Evolutionary conservation across 345 rosid species (phyloP).

Genomic region (Citrus maxima): DNA sequence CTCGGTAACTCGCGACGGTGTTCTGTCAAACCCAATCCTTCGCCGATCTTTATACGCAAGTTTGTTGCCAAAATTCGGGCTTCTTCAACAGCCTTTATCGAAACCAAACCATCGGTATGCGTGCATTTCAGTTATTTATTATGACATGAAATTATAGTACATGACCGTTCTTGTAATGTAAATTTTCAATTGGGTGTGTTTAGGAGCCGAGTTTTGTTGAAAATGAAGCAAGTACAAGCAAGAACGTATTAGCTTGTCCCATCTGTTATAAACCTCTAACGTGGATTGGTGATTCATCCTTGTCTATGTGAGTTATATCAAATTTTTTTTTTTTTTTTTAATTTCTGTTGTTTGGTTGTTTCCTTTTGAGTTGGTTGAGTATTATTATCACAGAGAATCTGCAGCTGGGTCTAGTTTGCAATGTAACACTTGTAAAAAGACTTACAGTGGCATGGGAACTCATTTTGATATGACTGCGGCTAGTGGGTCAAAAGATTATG

Average conservation of each 20-base stretch:
- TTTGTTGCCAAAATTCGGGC: slow-evolving; percentile 36
- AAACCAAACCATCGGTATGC: slow-evolving; percentile 47
- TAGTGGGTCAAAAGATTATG: slow-evolving; percentile 49
- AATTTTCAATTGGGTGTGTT: background rate
- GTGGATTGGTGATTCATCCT: slow-evolving; percentile 25
- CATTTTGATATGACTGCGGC: slow-evolving; percentile 66
- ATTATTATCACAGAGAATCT: slow-evolving; percentile 38
- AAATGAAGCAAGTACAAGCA: slow-evolving; percentile 23
- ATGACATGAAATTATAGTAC: background rate
- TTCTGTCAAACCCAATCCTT: background rate
- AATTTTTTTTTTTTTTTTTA: background rate
- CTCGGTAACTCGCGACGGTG: slow-evolving; percentile 12
- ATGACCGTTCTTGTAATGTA: background rate
- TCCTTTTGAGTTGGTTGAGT: slow-evolving; percentile 8
- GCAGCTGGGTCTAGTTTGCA: slow-evolving; percentile 39
- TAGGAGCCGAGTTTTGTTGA: slow-evolving; percentile 37
- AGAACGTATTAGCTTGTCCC: slow-evolving; percentile 69
- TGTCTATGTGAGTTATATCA: slow-evolving; percentile 35
- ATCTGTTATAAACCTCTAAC: slow-evolving; percentile 58
- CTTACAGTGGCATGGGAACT: slow-evolving; percentile 50
- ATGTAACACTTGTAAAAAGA: slow-evolving; percentile 64
- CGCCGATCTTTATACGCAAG: slow-evolving; percentile 6
- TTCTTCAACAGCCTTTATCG: slow-evolving; percentile 43
- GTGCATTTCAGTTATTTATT: background rate
- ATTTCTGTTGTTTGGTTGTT: background rate